Evolutionary conservation across 2,329 filamentous ascomycete genomes (phyloP), one percentile per base, ranked within the genome.

Genomic region (Talaromyces sp.): DNA sequence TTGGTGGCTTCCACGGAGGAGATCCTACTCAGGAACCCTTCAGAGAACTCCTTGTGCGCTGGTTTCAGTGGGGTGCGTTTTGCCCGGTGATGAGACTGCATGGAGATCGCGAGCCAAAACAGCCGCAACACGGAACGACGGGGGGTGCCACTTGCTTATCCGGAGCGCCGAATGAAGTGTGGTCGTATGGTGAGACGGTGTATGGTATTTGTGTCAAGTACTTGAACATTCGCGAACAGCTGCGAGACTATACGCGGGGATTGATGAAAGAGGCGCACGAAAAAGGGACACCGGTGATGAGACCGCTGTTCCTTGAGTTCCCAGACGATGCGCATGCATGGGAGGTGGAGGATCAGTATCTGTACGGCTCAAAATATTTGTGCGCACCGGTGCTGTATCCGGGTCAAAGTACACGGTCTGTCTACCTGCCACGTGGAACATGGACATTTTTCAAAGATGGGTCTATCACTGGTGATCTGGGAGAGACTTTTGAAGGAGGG

Each of bases 31-130:
- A 86, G 53, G 71, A 75, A 1, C 75, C 66, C 0, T 89, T 89
- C 71, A 77, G 84, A 8, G 86, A 89, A 67, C 73, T 89, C 0
- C 84, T 89, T 61, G 81, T 85, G 1, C 75, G 87, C 1, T 89
- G 86, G 87, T 89, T 89, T 70, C 86, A 89, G 66, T 89, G 86
- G 85, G 86, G 83, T 0, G 75, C 85, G 0, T 89, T 86, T 67
- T 87, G 85, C 60, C 86, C 86, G 0, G 86, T 89, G 1, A 86
- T 89, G 81, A 75, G 87, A 2, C 76, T 89, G 0, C 86, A 89
- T 65, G 87, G 87, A 6, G 84, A 88, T 67, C 80, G 86, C 0
- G 84, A 87, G 68, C 87, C 86, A 0, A 78, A 80, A 64, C 73
- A 84, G 71, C 69, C 78, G 59, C 64, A 81, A 69, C 63, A 69